Evolutionary conservation across 805 yeast species (phyloP), one percentile per base, ranked within the genome.

Genomic region (Pichia occidentalis): DNA sequence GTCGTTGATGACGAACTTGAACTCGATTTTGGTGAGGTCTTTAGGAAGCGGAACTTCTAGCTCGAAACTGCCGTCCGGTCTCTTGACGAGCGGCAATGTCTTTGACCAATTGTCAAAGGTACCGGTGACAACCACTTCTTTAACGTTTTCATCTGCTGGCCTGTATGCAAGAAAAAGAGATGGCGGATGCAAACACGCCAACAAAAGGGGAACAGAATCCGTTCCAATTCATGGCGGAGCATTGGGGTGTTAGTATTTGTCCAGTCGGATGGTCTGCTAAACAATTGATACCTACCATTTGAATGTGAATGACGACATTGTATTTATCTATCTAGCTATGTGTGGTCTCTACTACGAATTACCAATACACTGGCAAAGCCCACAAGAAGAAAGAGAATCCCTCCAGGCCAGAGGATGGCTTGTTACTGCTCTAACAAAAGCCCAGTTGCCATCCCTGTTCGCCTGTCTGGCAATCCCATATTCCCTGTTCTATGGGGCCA

Each of bases 1-100:
- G 28, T 73, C 81, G 48, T 77, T 80, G 29, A 77, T 75, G 31
- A 77, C 72, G 48, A 70, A 77, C 56, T 77, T 77, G 63, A 70
- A 77, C 17, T 63, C 38, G 19, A 57, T 42, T 33, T 56, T 59
- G 3, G 50, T 52, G 3, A 42, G 36, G 21, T 47, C 50, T n/a
- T 43, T 25, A 9, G 48, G 39, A 17, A 63, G 45, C 24, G 65
- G 61, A 12, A 53, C 49, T n/a, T 57, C 44, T 16, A 62, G 39
- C 36, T 53, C 53, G 39, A 58, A 61, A 2, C 56, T 46, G 10
- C 64, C 63, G 29, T 68, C 62, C 1, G 53, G 30, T 43, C 65
- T 68, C 47, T 72, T 69, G 32, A 71, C 65, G 21, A 77, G 61
- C 16, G 67, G 67, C 39, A 65, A 61, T 2, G 71, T 56, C 48